A percentile compares a stretch with the other conserved stretches of the same genome.
phyloP scores from a whole-genome alignment of 345 rosid genomes.

The Eucalyptus cloeziana region DNA sequence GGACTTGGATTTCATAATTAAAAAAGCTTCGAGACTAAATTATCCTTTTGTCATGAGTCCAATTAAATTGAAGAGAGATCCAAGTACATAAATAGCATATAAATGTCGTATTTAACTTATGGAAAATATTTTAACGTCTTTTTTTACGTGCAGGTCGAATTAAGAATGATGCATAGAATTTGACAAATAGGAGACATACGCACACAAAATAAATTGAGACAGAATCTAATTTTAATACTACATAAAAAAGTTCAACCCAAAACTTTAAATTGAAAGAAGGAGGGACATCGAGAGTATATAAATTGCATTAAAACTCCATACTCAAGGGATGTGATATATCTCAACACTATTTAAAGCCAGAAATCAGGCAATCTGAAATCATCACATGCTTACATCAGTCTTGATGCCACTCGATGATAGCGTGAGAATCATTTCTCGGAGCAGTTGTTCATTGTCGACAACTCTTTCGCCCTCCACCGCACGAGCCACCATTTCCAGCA shows the following conservation, averaged over 20 bases:
- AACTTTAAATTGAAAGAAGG: not conserved
- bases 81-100: not conserved
- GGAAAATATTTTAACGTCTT: not conserved
- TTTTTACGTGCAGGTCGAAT: not conserved
- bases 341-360: not conserved
- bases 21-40: not conserved
- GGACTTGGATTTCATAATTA: not conserved
- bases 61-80: not conserved
- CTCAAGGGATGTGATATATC: not conserved
- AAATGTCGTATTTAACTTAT: not conserved
- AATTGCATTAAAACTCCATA: not conserved
- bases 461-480: not conserved
- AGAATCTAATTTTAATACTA: not conserved
- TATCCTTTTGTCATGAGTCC: not conserved
- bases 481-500: not conserved
- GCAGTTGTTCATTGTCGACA: not conserved
- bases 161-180: not conserved
- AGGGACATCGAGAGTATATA: not conserved
- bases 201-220: not conserved
- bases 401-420: not conserved
- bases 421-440: not conserved
- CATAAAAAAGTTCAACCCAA: too few species aligned
- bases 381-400: not conserved
- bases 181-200: rapidly evolving
- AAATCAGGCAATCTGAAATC: not conserved